phyloP scores from a whole-genome alignment of 1,139 yeast species.

The Pichia sp. region DNA sequence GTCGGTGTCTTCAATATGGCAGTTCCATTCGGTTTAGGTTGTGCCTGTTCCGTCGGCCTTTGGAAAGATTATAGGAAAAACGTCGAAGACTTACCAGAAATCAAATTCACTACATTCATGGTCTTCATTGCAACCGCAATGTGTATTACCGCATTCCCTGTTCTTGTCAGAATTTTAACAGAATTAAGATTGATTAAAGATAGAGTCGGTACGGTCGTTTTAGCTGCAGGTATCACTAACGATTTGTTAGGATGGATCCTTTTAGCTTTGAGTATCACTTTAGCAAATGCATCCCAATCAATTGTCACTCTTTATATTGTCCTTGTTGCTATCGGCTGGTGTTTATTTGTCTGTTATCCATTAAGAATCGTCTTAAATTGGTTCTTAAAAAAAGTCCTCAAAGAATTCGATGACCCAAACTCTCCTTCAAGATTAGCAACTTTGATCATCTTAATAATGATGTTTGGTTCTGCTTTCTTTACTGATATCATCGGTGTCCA shows the following conservation, averaged over 20 bases:
- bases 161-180: slow-evolving; percentile 71
- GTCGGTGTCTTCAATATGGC: slow-evolving; percentile 74
- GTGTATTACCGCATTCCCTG: slow-evolving; percentile 85
- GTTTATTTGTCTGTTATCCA: slow-evolving; percentile 54
- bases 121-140: slow-evolving; percentile 78
- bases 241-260: slow-evolving; percentile 83
- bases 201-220: slow-evolving; percentile 73
- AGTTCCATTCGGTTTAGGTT: slow-evolving; percentile 76
- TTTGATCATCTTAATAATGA: slow-evolving; percentile 47
- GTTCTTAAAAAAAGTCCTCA: slow-evolving; percentile 35
- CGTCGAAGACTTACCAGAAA: slow-evolving; percentile 33
- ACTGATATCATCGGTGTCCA: slow-evolving; percentile 77
- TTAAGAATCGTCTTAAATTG: slow-evolving; percentile 47
- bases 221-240: slow-evolving; percentile 79
- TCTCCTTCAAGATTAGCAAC: slow-evolving; percentile 69
- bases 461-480: slow-evolving; percentile 67
- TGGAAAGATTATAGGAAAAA: slow-evolving; percentile 50
- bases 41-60: slow-evolving; percentile 65
- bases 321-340: slow-evolving; percentile 66
- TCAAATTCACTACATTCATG: slow-evolving; percentile 70
- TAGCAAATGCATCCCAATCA: slow-evolving; percentile 65
- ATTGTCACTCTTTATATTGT: slow-evolving; percentile 68
- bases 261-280: slow-evolving; percentile 69
- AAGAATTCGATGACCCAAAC: slow-evolving; percentile 47
- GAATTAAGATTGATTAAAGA: slow-evolving; percentile 69